Conservation (phyloP, 1,139 yeast species). For the Tardiomyces depauwii region DNA sequence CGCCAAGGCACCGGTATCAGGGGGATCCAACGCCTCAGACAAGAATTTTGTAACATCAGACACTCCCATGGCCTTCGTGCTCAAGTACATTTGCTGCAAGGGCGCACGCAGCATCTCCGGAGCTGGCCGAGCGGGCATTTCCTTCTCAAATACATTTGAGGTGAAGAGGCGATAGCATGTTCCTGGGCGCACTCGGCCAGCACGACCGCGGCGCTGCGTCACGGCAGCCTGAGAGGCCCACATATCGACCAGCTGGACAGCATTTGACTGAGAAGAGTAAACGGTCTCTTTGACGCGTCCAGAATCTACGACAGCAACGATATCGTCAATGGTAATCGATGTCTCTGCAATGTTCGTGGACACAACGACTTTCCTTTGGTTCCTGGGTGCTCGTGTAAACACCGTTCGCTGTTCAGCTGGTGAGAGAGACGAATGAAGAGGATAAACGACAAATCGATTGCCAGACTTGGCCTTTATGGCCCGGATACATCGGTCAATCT, state of each 20-base stretch:
- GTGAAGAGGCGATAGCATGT: constrained; percentile 75
- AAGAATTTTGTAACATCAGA: constrained; percentile 58
- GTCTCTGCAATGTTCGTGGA: constrained; percentile 81
- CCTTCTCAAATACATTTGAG: constrained; percentile 38
- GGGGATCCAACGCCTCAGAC: constrained; percentile 72
- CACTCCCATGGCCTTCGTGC: constrained; percentile 85
- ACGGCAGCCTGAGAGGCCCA: constrained; percentile 92
- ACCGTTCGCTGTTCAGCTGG: constrained; percentile 76
- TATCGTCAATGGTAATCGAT: constrained; percentile 86
- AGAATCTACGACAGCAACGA: constrained; percentile 82
- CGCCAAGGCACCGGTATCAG: constrained; percentile 44
- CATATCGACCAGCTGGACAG: constrained; percentile 61
- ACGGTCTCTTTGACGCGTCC: constrained; percentile 75
- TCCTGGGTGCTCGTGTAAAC: constrained; percentile 42
- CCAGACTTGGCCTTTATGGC: constrained; percentile 18
- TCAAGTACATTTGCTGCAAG: constrained; percentile 67
- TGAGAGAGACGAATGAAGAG: constrained; percentile 78
- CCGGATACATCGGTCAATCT: constrained; percentile 53
- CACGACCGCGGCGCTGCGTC: constrained; percentile 92
- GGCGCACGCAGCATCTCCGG: constrained; percentile 86
- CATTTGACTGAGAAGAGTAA: constrained; percentile 55
- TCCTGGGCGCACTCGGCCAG: constrained; percentile 91
- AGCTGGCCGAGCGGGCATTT: constrained; percentile 61
- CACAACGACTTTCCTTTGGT: constrained; percentile 67
- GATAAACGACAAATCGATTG: constrained; percentile 28